Conservation (phyloP, 768 basidiomycete genomes). For the Ramaria sp. region DNA sequence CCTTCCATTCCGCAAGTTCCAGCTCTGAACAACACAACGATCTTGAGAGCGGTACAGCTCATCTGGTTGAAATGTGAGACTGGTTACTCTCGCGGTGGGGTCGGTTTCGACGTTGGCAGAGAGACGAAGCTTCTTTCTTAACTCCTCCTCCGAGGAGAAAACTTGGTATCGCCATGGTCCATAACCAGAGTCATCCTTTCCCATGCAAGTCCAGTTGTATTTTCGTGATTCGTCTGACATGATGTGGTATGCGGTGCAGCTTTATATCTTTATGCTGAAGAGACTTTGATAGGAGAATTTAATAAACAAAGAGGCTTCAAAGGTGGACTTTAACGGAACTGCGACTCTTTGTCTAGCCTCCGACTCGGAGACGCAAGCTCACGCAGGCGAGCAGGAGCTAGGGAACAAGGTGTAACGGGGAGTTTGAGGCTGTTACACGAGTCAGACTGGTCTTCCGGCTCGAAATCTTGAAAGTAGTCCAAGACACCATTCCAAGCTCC, state of each 20-base stretch:
- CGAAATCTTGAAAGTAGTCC: no score
- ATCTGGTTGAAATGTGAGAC: slow-evolving; percentile 55
- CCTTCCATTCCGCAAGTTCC: slow-evolving; percentile 41
- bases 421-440: no score
- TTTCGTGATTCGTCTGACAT: not conserved
- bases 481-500: no score
- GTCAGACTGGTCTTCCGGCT: no score
- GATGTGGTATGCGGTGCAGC: not conserved
- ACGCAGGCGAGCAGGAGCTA: no score
- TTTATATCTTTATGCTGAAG: no score
- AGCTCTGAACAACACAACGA: slow-evolving; percentile 46
- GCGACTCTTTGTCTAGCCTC: no score
- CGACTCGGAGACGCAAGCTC: no score
- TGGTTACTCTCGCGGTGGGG: slow-evolving; percentile 12
- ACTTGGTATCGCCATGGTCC: slow-evolving; percentile 1
- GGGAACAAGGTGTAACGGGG: no score
- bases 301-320: no score
- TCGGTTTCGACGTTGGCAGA: not conserved
- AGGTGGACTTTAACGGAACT: no score
- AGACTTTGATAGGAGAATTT: no score
- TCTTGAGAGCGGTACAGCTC: slow-evolving; percentile 44
- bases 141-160: not conserved
- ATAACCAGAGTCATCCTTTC: not conserved
- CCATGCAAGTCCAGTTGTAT: slow-evolving; percentile 3
- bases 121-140: not conserved